A percentile compares a stretch with the other conserved stretches of the same genome.
Evolutionary conservation across 1,284 basidiomycete genomes (phyloP).

Genomic region (Veloboletus limbatus): DNA sequence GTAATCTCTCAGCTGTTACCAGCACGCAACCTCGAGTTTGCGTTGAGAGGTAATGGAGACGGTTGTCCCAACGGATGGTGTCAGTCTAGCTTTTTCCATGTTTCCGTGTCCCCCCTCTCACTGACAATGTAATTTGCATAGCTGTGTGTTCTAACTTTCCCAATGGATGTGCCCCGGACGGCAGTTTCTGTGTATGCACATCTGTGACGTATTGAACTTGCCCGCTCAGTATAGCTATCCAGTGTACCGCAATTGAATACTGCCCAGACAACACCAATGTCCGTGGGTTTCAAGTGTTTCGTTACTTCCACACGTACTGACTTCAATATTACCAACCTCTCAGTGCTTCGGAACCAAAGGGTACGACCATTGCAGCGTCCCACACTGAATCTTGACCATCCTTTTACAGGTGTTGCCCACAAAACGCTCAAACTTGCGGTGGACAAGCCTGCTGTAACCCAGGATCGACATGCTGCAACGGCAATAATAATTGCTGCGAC

Average conservation of each 20-base stretch:
- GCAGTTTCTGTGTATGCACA: conserved; percentile 23
- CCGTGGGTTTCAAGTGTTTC: conserved; percentile 2
- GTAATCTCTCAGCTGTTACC: conserved; percentile 19
- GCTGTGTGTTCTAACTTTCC: conserved; percentile 25
- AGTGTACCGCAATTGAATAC: conserved; percentile 13
- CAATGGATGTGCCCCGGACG: conserved; percentile 15
- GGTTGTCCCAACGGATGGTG: conserved; percentile 20
- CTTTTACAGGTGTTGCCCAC: conserved; percentile 16
- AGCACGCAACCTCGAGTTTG: conserved; percentile 10
- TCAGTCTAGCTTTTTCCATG: conserved; percentile 5
- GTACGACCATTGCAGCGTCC: conserved; percentile 5
- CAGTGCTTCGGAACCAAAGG: conserved; percentile 13
- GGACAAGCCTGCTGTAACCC: conserved; percentile 5
- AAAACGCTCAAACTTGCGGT: conserved; percentile 8
- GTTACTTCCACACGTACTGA: background rate
- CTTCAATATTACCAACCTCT: too few relatives aligned
- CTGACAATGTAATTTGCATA: background rate
- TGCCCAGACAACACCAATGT: conserved; percentile 24
- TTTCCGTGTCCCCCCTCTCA: background rate
- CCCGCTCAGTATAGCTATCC: background rate
- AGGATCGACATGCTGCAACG: conserved; percentile 13
- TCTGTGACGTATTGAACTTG: too few relatives aligned
- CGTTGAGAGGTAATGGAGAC: conserved; percentile 6
- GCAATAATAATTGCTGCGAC: conserved; percentile 11
- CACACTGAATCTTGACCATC: background rate